Base-by-base conservation (phyloP, 73 alveolate species). In the Stentor roeselii region DNA sequence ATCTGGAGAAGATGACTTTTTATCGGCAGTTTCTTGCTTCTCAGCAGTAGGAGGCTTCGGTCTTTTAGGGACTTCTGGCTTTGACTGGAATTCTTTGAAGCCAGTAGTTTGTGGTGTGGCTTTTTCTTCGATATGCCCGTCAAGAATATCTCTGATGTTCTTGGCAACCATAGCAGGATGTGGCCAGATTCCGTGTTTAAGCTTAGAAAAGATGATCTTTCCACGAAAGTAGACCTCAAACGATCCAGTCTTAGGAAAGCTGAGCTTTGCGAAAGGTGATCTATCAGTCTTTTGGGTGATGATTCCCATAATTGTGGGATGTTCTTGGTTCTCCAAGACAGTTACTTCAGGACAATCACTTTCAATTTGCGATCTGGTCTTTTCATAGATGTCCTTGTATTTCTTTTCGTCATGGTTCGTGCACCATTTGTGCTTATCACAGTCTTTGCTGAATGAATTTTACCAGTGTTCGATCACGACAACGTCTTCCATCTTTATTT, bases 371-470 rank as follows among this genome's bases (percentile, higher is more conserved):
- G 42, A 60, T 37, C 42, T 67, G 3, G 61, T 82, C 42, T 3
- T 83, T 3, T 15, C 76, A 3, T 60, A 41, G 32, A 59, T 32
- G 15, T 31, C 15, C 36, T 31, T 6, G 87, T 87, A 87, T 36
- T 87, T 87, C n/a, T 60, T 83, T 14, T 74, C 42, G 3, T 42
- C 75, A 59, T 87, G 92, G 59, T 83, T 50, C 36, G 92, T 87
- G 89, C 89, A 87, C 89, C 92, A 87, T 67, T 74, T 59, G 58
- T 87, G 92, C 38, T 60, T 39, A 39, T 87, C 86, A 74, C 92
- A 87, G 30, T 83, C 75, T 37, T 34, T 30, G 38, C 89, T 83
- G 75, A 15, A 15, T 31, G n/a, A n/a, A 36, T 14, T 59, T 39
- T 67, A 83, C 80, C 92, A 87, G 59, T 82, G 78, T 59, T 87